These are phyloP conservation scores for Malus sylvestris DNA, from an alignment of 306 rosid species.

Conservation along the genomic window DNA sequence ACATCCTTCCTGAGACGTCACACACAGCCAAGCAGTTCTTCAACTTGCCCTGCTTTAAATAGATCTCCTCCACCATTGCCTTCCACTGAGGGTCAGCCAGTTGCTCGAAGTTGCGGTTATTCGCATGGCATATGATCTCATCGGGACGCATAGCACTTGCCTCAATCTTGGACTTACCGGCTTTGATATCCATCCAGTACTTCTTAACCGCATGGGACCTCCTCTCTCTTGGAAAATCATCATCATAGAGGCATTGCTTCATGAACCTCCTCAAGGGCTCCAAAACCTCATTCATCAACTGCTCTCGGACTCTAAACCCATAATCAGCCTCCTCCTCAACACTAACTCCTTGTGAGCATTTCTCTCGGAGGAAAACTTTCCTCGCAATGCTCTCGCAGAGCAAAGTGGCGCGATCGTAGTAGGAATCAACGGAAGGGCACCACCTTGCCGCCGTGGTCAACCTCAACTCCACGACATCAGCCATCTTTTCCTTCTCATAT, in stretches of 20 bases:
- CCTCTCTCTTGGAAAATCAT: neutral
- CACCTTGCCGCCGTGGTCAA: constrained; percentile 44
- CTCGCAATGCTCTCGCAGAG: constrained; percentile 51
- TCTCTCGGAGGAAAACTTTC: constrained; percentile 42
- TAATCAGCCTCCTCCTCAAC: constrained; percentile 49
- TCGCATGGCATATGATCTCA: constrained; percentile 25
- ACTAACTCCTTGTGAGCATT: constrained; percentile 9
- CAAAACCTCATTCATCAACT: constrained; percentile 49
- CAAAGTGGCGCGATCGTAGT: constrained; percentile 45
- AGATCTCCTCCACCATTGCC: constrained; percentile 44
- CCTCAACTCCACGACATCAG: neutral
- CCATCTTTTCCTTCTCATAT: constrained; percentile 17
- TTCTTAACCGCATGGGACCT: neutral
- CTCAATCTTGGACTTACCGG: constrained; percentile 27
- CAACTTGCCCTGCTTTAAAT: constrained; percentile 30
- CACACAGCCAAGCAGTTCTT: constrained; percentile 39
- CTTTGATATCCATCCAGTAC: constrained; percentile 31
- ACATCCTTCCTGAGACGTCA: constrained; percentile 56
- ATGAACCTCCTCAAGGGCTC: constrained; percentile 47
- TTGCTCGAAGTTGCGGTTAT: constrained; percentile 14
- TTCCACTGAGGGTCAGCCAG: constrained; percentile 63
- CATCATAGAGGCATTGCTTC: constrained; percentile 20
- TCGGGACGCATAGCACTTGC: constrained; percentile 61
- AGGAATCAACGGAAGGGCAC: constrained; percentile 67
- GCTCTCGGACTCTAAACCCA: constrained; percentile 49